Conservation (phyloP, 306 rosid genomes). For the Quercus gilva region DNA sequence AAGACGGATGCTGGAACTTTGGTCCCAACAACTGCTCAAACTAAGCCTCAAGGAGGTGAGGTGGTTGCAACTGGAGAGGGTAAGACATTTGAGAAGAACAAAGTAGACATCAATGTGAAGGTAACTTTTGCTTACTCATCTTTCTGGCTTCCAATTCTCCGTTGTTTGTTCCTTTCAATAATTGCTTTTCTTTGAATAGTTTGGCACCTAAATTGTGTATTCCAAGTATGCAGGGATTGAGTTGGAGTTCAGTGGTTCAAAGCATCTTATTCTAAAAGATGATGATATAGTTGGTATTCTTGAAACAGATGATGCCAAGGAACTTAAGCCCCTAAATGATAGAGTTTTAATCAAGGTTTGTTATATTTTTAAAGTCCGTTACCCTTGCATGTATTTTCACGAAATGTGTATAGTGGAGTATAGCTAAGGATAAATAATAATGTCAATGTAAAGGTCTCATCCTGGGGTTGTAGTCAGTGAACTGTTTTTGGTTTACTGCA, state of each 20-base stretch:
- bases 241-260: conserved; percentile 80
- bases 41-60: conserved; percentile 96
- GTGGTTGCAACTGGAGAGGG: conserved; percentile 95
- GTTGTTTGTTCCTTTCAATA: neutral
- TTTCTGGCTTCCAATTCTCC: neutral
- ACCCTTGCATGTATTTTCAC: neutral
- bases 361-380: neutral
- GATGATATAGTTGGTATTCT: conserved; percentile 89
- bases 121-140: conserved; percentile 24
- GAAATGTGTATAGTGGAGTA: neutral
- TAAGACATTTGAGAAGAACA: conserved; percentile 57
- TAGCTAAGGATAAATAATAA: neutral
- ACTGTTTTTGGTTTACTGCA: neutral
- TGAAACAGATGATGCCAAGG: conserved; percentile 85
- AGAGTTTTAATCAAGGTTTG: conserved; percentile 87
- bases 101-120: conserved; percentile 69
- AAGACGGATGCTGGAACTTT: conserved; percentile 70
- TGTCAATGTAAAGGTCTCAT: neutral
- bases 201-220: conserved; percentile 80
- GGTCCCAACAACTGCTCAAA: conserved; percentile 76
- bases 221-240: conserved; percentile 93
- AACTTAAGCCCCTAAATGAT: conserved; percentile 85
- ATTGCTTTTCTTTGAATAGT: conserved; percentile 32
- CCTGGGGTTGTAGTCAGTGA: neutral
- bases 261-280: conserved; percentile 84